Evolutionary conservation across 352 stramenopile genomes (phyloP).

Genomic region (Phytopythium cucurbitacearum): DNA sequence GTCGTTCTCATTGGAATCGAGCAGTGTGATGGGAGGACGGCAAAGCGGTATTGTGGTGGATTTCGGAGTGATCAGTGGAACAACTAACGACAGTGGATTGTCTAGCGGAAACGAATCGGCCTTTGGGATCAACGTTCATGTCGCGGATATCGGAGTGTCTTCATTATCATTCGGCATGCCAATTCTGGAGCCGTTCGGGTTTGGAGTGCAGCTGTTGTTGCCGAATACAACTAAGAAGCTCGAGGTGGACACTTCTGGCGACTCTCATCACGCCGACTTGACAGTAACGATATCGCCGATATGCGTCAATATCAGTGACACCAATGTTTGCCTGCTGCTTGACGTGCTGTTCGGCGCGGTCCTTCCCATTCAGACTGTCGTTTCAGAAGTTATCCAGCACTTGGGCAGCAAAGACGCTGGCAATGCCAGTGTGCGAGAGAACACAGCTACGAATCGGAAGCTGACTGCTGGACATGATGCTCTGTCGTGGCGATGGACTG

Average conservation of each 20-base stretch:
- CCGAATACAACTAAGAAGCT: neutral
- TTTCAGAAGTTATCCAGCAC: slow-evolving; percentile 17
- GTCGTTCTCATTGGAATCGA: slow-evolving; percentile 22
- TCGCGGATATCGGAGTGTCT: slow-evolving; percentile 4
- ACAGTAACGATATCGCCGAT: slow-evolving; percentile 19
- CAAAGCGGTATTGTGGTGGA: slow-evolving; percentile 38
- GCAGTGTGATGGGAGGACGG: slow-evolving; percentile 6
- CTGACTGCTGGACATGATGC: too few relatives aligned
- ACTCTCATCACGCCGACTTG: neutral
- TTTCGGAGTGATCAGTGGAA: slow-evolving; percentile 35
- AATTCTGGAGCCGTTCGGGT: slow-evolving; percentile 33
- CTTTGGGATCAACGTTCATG: neutral
- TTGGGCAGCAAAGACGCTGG: slow-evolving; percentile 11
- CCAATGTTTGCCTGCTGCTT: slow-evolving; percentile 27
- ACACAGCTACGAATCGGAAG: too few relatives aligned
- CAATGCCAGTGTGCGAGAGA: slow-evolving; percentile 8
- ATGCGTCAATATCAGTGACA: slow-evolving; percentile 42
- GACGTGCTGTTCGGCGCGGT: slow-evolving; percentile 33
- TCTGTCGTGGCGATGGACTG: slow-evolving; percentile 6
- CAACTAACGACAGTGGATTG: neutral
- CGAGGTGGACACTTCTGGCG: neutral
- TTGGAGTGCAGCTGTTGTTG: slow-evolving; percentile 23
- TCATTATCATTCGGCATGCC: slow-evolving; percentile 20
- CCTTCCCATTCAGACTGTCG: slow-evolving; percentile 22
- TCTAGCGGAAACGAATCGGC: neutral